Base-by-base conservation (phyloP, 495 filamentous ascomycete species). In the Neurospora sp. region DNA sequence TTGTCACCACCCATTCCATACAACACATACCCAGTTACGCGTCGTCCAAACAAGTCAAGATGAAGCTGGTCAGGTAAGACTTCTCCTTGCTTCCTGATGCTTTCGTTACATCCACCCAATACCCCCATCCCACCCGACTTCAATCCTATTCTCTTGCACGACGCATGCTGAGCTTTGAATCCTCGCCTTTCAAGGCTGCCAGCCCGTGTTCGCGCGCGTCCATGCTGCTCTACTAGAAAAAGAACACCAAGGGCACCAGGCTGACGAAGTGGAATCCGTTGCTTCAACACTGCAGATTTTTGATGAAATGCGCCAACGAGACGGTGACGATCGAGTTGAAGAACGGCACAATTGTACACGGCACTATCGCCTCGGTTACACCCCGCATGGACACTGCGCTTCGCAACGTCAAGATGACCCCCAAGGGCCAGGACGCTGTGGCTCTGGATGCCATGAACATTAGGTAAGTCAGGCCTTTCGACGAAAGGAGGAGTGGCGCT, bases 301-400 rank as follows among this genome's bases (percentile, higher is more conserved):
- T 99, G 71, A 98, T 98, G 96, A 99, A 98, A 88, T 97, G 94
- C 82, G 89, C 90, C 79, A 98, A 98, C 82, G 96, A 99, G 85
- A 96, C 95, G 73, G 96, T 98, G 73, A 97, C 95, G 11, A 90
- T 99, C 77, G 96, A 99, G 86, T 87, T 98, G 74, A 99, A 99
- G 82, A 98, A 98, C 89, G 96, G 95, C 81, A 96, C 96, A 71
- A 94, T 97, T 83, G 87, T 98, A 77, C 90, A 96, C 82, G 96
- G 96, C 83, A 99, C 96, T 71, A 96, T 99, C 80, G 92, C 93
- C 69, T 92, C 93, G 15, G 94, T 99, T 77, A 93, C 93, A 19
- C 96, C 96, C 5, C 91, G 96, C 80, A 99, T 99, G 96, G 98
- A 98, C 87, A 97, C 92, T 72, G 88, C 92, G 40, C 89, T 98